These are phyloP conservation scores for Erysiphe pulchra DNA, from an alignment of 2,329 filamentous ascomycete genomes.

Conservation along the genomic window DNA sequence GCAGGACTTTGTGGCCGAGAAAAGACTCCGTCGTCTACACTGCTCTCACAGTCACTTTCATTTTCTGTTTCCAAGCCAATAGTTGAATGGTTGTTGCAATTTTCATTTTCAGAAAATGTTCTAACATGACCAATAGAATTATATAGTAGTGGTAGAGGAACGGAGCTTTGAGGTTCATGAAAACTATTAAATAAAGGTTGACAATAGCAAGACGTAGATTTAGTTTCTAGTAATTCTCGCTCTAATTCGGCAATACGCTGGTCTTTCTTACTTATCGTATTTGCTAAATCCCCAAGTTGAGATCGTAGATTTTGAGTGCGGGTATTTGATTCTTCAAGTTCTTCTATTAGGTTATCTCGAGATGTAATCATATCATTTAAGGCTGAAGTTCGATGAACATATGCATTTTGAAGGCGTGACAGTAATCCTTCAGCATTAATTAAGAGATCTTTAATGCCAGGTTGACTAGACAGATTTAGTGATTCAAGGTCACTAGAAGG, in stretches of 20 bases:
- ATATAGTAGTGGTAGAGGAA: background rate
- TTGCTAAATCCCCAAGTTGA: conserved; percentile 33
- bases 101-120: background rate
- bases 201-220: conserved; percentile 5
- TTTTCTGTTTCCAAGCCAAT: background rate
- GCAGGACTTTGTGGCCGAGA: conserved; percentile 33
- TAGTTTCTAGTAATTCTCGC: conserved; percentile 21
- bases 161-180: background rate
- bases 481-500: too few species aligned
- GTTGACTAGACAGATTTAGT: too few species aligned
- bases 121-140: background rate
- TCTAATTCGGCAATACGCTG: conserved; percentile 22
- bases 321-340: conserved; percentile 28
- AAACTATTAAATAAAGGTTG: background rate
- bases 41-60: conserved; percentile 26
- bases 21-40: conserved; percentile 28
- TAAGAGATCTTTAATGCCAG: conserved; percentile 27
- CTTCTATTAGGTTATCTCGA: conserved; percentile 25
- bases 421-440: conserved; percentile 29
- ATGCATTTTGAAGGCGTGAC: conserved; percentile 29
- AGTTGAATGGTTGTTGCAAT: background rate
- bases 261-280: conserved; percentile 27
- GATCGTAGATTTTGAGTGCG: conserved; percentile 27
- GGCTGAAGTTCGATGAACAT: conserved; percentile 25
- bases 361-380: conserved; percentile 26